These are phyloP conservation scores for Neurospora intermedia DNA, from an alignment of 495 filamentous ascomycete species.

Conservation along the genomic window DNA sequence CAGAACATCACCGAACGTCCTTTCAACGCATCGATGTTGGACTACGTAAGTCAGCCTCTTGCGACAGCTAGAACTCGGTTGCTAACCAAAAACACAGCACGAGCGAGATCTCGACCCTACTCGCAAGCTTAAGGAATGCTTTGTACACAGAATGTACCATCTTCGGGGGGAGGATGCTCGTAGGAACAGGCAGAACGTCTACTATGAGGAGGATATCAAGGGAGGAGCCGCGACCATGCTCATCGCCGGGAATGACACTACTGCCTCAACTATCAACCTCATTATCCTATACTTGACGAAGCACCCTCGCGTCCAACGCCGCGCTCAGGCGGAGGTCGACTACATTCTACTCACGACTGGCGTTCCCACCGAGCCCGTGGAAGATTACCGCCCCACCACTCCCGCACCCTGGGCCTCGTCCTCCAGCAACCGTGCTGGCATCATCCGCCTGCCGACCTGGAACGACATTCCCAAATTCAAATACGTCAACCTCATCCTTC, in stretches of 20 bases:
- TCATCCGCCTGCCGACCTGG: slow-evolving; percentile 37
- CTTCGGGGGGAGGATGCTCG: neutral
- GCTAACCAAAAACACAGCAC: neutral
- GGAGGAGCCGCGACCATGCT: slow-evolving; percentile 38
- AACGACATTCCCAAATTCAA: slow-evolving; percentile 39
- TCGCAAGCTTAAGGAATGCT: neutral
- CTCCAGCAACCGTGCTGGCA: slow-evolving; percentile 20
- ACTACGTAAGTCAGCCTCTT: slow-evolving; percentile 12
- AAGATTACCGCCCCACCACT: neutral
- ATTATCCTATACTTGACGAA: slow-evolving; percentile 32
- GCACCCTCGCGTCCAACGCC: slow-evolving; percentile 36
- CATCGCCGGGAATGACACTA: slow-evolving; percentile 42
- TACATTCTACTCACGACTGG: slow-evolving; percentile 16
- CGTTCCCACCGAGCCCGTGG: neutral
- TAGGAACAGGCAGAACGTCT: slow-evolving; percentile 22
- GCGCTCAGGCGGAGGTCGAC: slow-evolving; percentile 51
- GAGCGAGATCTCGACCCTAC: neutral
- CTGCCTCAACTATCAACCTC: slow-evolving; percentile 29
- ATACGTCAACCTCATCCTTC: slow-evolving; percentile 41
- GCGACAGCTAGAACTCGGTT: neutral
- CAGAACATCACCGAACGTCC: slow-evolving; percentile 20
- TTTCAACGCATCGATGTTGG: slow-evolving; percentile 18
- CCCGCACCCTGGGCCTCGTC: neutral
- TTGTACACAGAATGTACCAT: neutral
- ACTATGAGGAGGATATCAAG: slow-evolving; percentile 35